Percentiles rank a stretch among this genome's conserved stretches.
These are phyloP conservation scores for Ophiostoma quercus DNA, from an alignment of 2,329 filamentous ascomycete species.

Conservation along the genomic window DNA sequence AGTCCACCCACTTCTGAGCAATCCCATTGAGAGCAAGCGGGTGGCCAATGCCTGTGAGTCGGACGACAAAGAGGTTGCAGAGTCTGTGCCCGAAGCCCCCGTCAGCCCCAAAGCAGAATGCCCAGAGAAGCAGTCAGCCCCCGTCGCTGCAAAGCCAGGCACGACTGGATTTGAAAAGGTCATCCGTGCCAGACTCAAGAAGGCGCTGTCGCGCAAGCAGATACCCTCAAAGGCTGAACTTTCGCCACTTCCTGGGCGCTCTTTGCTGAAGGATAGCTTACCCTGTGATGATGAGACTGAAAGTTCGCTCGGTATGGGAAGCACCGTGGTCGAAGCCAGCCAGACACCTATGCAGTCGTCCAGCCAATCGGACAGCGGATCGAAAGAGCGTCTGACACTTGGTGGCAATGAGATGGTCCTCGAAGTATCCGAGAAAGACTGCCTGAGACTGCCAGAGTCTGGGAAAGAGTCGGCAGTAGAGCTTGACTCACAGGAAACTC, in stretches of 20 bases:
- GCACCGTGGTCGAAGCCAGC: constrained; percentile 2
- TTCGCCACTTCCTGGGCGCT: background rate
- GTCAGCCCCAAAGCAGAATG: background rate
- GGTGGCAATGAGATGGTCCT: background rate
- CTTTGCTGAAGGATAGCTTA: background rate
- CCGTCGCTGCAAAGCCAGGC: background rate
- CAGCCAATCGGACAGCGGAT: background rate
- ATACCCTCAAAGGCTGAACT: too few relatives aligned
- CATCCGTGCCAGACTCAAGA: constrained; percentile 22
- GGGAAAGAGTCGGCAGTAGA: background rate
- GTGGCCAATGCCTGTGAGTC: too few relatives aligned
- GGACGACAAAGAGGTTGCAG: background rate
- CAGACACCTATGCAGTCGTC: background rate
- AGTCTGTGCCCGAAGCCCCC: too few relatives aligned
- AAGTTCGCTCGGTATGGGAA: background rate
- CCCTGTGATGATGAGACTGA: background rate
- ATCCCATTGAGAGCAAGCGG: background rate
- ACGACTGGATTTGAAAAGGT: constrained; percentile 21
- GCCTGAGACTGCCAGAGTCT: background rate
- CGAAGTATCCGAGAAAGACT: background rate
- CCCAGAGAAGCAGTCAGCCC: too few relatives aligned
- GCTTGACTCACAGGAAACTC: background rate
- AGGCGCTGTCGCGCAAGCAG: constrained; percentile 19
- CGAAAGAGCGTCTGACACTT: background rate
- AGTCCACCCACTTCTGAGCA: background rate